Conservation (phyloP, 805 yeast species). For the Maudiozyma serrabonitensis region DNA sequence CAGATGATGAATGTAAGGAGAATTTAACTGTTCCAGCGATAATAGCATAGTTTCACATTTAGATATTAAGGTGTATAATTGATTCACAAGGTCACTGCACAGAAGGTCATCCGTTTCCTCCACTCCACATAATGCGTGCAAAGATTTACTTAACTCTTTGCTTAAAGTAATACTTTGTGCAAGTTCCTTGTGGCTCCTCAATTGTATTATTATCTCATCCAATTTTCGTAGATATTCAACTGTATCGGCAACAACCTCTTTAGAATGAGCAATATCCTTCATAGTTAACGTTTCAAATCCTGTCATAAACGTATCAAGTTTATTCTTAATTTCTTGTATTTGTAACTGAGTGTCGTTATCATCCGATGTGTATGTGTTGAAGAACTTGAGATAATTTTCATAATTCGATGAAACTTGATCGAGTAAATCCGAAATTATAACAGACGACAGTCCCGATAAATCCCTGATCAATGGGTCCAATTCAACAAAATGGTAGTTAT, state of each 20-base stretch:
- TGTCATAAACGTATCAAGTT: constrained; percentile 15
- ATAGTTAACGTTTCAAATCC: constrained; percentile 15
- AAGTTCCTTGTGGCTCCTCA: constrained; percentile 13
- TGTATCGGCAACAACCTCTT: constrained; percentile 17
- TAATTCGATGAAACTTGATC: constrained; percentile 21
- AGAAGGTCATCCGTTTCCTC: constrained; percentile 15
- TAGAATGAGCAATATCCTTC: constrained; percentile 16
- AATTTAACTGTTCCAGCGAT: constrained; percentile 11
- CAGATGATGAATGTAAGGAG: constrained; percentile 22
- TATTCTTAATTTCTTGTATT: constrained; percentile 16
- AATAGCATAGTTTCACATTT: constrained; percentile 8
- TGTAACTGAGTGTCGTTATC: constrained; percentile 16
- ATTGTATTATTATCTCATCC: constrained; percentile 14
- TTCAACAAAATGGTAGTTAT: constrained; percentile 26
- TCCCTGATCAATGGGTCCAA: constrained; percentile 24
- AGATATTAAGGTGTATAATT: constrained; percentile 7
- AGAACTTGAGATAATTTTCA: constrained; percentile 20
- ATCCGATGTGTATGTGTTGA: constrained; percentile 15
- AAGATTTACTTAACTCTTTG: constrained; percentile 15
- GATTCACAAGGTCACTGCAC: constrained; percentile 11
- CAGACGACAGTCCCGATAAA: constrained; percentile 17
- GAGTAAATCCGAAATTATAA: constrained; percentile 17
- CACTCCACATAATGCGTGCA: constrained; percentile 21
- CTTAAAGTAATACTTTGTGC: constrained; percentile 12
- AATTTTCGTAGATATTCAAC: constrained; percentile 21